Conservation (phyloP, 2,329 filamentous ascomycete species). For the Paraphaeosphaeria sporulosa region DNA sequence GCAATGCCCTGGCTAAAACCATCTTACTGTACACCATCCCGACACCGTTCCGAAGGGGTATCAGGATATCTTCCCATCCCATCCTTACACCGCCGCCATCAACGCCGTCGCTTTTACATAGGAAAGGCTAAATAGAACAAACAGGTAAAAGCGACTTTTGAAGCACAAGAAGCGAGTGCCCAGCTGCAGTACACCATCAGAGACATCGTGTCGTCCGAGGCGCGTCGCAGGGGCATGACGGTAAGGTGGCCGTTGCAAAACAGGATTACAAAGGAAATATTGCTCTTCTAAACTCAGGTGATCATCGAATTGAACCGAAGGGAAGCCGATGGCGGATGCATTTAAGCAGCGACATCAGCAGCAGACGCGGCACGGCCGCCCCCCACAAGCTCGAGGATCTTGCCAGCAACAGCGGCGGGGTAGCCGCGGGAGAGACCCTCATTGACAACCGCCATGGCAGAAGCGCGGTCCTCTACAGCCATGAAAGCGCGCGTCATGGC, state of each 20-base stretch:
- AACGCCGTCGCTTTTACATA: constrained; percentile 37
- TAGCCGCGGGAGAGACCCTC: constrained; percentile 94
- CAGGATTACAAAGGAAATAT: constrained; percentile 21
- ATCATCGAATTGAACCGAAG: constrained; percentile 11
- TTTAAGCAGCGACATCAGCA: constrained; percentile 28
- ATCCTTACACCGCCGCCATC: background rate
- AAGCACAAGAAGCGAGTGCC: constrained; percentile 21
- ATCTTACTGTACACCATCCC: background rate
- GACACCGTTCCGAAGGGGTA: background rate
- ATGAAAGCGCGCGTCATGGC: constrained; percentile 96
- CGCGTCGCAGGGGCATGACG: constrained; percentile 25
- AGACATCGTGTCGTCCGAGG: constrained; percentile 13
- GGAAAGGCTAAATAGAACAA: constrained; percentile 14
- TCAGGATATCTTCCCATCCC: constrained; percentile 9
- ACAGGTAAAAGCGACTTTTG: constrained; percentile 27
- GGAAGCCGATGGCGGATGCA: constrained; percentile 7
- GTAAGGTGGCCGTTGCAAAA: constrained; percentile 27
- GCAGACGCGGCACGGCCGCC: constrained; percentile 38
- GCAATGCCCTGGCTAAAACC: background rate
- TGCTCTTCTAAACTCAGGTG: constrained; percentile 15
- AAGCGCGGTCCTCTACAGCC: constrained; percentile 78
- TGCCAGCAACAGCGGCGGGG: constrained; percentile 88
- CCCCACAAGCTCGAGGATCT: constrained; percentile 85
- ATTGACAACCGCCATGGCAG: constrained; percentile 79
- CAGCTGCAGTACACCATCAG: constrained; percentile 25